Conservation (phyloP, 2,329 filamentous ascomycete species). For the Aureobasidium vineae region DNA sequence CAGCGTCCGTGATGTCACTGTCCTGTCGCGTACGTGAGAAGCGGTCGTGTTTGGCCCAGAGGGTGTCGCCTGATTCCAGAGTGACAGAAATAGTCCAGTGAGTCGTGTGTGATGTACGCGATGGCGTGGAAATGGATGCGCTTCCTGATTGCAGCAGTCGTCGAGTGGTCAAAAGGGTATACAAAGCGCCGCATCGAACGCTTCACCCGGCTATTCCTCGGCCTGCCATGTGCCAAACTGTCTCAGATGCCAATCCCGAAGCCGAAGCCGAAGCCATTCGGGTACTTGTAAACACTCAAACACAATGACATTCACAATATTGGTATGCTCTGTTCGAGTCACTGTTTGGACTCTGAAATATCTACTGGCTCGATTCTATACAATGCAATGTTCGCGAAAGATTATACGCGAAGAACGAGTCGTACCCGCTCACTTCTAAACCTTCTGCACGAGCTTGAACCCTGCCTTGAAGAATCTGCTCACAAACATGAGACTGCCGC, state of each 20-base stretch:
- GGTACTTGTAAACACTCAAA: background rate
- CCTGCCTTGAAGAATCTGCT: conserved; percentile 36
- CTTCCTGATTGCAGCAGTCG: background rate
- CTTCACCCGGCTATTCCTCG: background rate
- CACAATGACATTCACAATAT: background rate
- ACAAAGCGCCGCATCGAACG: conserved; percentile 18
- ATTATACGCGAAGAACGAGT: too few species aligned
- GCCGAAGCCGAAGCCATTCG: background rate
- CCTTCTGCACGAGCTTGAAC: conserved; percentile 31
- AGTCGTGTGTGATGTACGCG: background rate
- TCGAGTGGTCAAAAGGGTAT: background rate
- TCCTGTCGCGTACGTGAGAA: background rate
- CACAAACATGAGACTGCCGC: conserved; percentile 31
- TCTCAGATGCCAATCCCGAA: background rate
- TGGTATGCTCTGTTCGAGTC: background rate
- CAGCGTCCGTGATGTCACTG: conserved; percentile 14
- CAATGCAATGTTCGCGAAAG: background rate
- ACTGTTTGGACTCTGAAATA: background rate
- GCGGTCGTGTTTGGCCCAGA: background rate
- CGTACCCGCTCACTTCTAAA: conserved; percentile 25
- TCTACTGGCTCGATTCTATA: background rate
- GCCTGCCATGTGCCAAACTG: background rate
- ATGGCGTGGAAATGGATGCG: background rate
- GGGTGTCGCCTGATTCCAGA: background rate
- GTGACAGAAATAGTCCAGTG: background rate